Conservation (phyloP, 305 asterid genomes). For the Fraxinus baroniana region DNA sequence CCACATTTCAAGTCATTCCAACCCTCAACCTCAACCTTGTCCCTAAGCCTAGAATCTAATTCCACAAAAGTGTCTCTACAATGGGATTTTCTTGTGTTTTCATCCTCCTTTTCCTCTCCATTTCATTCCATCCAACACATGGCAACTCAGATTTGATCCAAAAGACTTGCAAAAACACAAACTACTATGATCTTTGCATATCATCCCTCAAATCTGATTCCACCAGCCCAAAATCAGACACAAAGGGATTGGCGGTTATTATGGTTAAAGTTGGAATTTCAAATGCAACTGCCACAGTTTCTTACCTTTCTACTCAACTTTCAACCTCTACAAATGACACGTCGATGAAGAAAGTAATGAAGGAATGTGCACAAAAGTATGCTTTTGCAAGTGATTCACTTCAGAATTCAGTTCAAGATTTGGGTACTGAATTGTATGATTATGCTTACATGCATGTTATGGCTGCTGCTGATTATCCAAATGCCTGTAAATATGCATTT, state of each 20-base stretch:
- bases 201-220: constrained; percentile 62
- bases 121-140: constrained; percentile 17
- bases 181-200: constrained; percentile 68
- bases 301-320: constrained; percentile 49
- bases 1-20: neutral
- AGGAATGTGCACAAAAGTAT: constrained; percentile 67
- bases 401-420: constrained; percentile 43
- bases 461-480: constrained; percentile 94
- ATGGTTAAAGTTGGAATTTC: constrained; percentile 49
- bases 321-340: constrained; percentile 29
- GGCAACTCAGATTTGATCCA: constrained; percentile 49
- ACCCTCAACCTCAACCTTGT: neutral
- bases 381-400: constrained; percentile 61
- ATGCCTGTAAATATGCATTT: constrained; percentile 57
- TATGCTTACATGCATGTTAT: constrained; percentile 78
- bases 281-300: constrained; percentile 68
- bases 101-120: constrained; percentile 26
- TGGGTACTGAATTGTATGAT: constrained; percentile 57
- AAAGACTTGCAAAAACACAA: constrained; percentile 65
- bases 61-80: neutral
- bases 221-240: constrained; percentile 54
- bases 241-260: constrained; percentile 64
- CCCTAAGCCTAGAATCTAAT: neutral
- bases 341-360: constrained; percentile 41
- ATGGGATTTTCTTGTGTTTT: constrained; percentile 24